Percentiles rank a stretch among this genome's conserved stretches.
Conservation (phyloP, 805 yeast species). For the Wickerhamomyces silvicola region DNA sequence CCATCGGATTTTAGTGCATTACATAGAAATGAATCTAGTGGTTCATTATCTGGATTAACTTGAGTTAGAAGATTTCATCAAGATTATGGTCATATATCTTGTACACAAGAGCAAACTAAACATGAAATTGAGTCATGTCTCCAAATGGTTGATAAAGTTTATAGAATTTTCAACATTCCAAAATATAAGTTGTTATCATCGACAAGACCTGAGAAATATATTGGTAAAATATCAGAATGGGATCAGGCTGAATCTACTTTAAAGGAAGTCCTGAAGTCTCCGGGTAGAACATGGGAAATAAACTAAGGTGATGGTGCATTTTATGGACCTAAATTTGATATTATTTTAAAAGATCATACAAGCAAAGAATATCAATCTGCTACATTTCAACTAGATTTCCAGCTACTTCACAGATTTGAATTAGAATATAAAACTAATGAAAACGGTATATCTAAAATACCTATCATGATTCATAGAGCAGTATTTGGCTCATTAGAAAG, state of each 20-base stretch:
- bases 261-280: slow-evolving; percentile 46
- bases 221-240: slow-evolving; percentile 80
- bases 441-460: slow-evolving; percentile 49
- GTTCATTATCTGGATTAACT: slow-evolving; percentile 88
- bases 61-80: slow-evolving; percentile 94
- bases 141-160: slow-evolving; percentile 67
- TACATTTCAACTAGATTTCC: slow-evolving; percentile 92
- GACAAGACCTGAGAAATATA: slow-evolving; percentile 78
- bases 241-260: slow-evolving; percentile 69
- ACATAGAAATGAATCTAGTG: slow-evolving; percentile 92
- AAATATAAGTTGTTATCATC: slow-evolving; percentile 62
- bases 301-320: slow-evolving; percentile 94
- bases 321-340: slow-evolving; percentile 95
- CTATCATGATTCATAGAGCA: slow-evolving; percentile 95
- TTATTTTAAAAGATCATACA: slow-evolving; percentile 70
- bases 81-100: slow-evolving; percentile 97
- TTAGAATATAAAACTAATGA: slow-evolving; percentile 54
- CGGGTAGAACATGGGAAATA: slow-evolving; percentile 56
- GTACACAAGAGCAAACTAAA: slow-evolving; percentile 70
- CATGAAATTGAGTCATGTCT: slow-evolving; percentile 69
- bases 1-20: slow-evolving; percentile 85
- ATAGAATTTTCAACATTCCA: slow-evolving; percentile 43
- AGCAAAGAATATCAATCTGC: slow-evolving; percentile 90
- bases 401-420: slow-evolving; percentile 79
- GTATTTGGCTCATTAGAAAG: slow-evolving; percentile 93